These are phyloP conservation scores for Magnaporthiopsis incrustans DNA, from an alignment of 2,329 filamentous ascomycete genomes.

Conservation along the genomic window DNA sequence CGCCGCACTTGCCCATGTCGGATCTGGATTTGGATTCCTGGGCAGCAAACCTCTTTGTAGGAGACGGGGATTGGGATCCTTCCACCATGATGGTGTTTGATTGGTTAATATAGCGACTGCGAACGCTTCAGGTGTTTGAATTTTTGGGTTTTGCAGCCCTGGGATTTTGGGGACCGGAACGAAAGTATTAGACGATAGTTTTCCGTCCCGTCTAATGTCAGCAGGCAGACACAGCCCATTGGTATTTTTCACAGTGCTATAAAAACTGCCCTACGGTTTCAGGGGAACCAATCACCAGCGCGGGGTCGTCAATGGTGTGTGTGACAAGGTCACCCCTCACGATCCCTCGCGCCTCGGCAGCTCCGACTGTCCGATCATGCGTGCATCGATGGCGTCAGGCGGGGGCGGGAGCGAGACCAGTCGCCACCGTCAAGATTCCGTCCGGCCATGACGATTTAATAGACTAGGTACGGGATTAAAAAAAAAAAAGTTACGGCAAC, in stretches of 20 bases:
- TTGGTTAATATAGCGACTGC: background rate
- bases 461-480: background rate
- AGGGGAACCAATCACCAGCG: background rate
- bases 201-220: too few species aligned
- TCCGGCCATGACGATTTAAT: background rate
- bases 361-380: background rate
- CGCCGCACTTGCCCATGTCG: background rate
- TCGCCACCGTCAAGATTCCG: background rate
- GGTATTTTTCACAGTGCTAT: too few species aligned
- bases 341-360: background rate
- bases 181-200: too few species aligned
- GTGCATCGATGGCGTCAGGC: background rate
- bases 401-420: too few species aligned
- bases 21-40: slow-evolving; percentile 4
- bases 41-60: background rate
- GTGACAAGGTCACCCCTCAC: background rate
- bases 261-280: background rate
- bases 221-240: background rate
- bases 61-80: slow-evolving; percentile 3
- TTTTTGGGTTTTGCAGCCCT: too few species aligned
- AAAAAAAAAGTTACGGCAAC: background rate
- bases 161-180: background rate
- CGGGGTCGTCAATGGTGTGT: background rate
- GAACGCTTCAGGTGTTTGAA: too few species aligned
- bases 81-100: background rate